Conservation (phyloP, 164 flowering plant species). For the Protea cynaroides region DNA sequence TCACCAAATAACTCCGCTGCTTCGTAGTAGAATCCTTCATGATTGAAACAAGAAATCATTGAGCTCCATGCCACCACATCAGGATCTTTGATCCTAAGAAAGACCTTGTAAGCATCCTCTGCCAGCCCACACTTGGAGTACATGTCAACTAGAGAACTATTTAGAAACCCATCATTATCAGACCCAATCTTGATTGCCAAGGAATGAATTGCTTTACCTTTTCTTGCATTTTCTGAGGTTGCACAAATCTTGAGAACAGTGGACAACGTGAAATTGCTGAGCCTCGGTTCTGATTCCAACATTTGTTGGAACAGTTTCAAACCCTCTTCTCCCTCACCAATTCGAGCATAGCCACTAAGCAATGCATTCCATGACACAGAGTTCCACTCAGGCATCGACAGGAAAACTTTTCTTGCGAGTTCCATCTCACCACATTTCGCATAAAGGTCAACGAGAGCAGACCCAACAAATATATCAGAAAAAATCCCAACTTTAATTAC, state of each 20-base stretch:
- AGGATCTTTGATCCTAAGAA: constrained; percentile 29
- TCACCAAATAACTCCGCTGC: constrained; percentile 27
- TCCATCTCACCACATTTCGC: constrained; percentile 46
- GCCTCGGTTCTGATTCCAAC: constrained; percentile 29
- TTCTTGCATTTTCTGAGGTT: constrained; percentile 18
- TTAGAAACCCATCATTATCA: constrained; percentile 29
- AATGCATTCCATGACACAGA: constrained; percentile 46
- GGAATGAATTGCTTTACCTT: constrained; percentile 36
- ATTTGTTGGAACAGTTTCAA: constrained; percentile 29
- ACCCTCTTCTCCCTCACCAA: constrained; percentile 29
- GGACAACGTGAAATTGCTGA: constrained; percentile 37
- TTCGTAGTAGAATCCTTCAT: constrained; percentile 27
- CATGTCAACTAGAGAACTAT: constrained; percentile 48
- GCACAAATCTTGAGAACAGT: constrained; percentile 43
- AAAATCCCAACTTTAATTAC: constrained; percentile 34
- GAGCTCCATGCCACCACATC: constrained; percentile 49
- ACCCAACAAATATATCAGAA: constrained; percentile 43
- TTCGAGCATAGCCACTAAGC: constrained; percentile 43
- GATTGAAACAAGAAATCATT: constrained; percentile 40
- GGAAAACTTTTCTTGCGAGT: constrained; percentile 33
- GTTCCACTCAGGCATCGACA: constrained; percentile 32
- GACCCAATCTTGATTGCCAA: constrained; percentile 31
- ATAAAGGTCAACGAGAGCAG: constrained; percentile 50
- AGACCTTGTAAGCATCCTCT: constrained; percentile 39
- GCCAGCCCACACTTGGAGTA: constrained; percentile 47